These are phyloP conservation scores for Fraxinus latifolia DNA, from an alignment of 305 asterid species.

Conservation along the genomic window DNA sequence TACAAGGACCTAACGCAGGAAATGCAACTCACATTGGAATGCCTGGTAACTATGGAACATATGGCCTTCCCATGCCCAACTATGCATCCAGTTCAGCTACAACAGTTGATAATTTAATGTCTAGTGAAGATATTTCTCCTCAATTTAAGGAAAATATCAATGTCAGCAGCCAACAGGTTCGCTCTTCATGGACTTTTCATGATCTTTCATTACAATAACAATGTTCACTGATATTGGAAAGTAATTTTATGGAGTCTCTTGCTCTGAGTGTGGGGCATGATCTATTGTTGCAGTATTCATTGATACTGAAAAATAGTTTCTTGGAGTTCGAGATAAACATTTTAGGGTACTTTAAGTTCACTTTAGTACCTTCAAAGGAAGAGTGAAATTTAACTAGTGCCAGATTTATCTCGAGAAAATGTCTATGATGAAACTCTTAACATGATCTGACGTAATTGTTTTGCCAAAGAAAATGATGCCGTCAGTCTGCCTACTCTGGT, in stretches of 20 bases:
- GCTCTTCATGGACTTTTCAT: slow-evolving; percentile 16
- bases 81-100: slow-evolving; percentile 61
- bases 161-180: slow-evolving; percentile 75
- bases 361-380: background rate
- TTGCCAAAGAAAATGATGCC: background rate
- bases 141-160: slow-evolving; percentile 71
- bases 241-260: slow-evolving; percentile 12
- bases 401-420: background rate
- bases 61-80: slow-evolving; percentile 62
- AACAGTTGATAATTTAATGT: slow-evolving; percentile 55
- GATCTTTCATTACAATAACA: slow-evolving; percentile 3
- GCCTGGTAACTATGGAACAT: slow-evolving; percentile 74
- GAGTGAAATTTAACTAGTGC: background rate
- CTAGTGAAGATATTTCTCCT: slow-evolving; percentile 67
- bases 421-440: background rate
- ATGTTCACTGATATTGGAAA: background rate
- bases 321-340: background rate
- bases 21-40: slow-evolving; percentile 58
- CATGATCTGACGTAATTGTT: background rate
- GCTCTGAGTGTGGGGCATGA: background rate
- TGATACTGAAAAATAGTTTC: background rate
- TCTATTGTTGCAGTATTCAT: background rate
- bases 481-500: slow-evolving; percentile 6
- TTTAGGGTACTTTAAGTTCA: slow-evolving; percentile 4
- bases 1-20: slow-evolving; percentile 43